Evolutionary conservation across 2,329 filamentous ascomycete genomes (phyloP).

Genomic region (Plenodomus biglobosus): DNA sequence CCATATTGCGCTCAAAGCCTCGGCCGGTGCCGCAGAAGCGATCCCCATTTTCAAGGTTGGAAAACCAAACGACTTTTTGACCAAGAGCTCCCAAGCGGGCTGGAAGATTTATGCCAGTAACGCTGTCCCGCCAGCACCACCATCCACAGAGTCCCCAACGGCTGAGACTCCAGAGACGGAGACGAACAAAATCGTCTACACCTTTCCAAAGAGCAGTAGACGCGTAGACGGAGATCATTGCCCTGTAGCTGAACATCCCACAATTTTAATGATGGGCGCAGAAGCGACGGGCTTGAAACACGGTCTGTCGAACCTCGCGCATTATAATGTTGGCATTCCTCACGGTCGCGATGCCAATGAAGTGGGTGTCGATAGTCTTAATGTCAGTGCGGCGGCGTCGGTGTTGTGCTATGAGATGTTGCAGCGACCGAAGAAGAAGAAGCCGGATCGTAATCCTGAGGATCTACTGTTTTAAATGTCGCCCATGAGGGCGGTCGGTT

Average conservation of each 20-base stretch:
- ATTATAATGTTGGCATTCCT: conserved; percentile 65
- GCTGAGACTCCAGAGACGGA: conserved; percentile 15
- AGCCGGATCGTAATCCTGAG: conserved; percentile 10
- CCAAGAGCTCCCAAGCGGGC: conserved; percentile 65
- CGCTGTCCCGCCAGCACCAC: conserved; percentile 18
- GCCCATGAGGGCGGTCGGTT: too few species aligned
- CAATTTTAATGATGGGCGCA: conserved; percentile 69
- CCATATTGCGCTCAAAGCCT: conserved; percentile 80
- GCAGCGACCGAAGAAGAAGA: conserved; percentile 38
- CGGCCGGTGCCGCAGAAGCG: conserved; percentile 82
- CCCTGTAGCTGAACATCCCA: conserved; percentile 56
- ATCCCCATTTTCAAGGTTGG: conserved; percentile 71
- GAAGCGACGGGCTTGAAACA: conserved; percentile 34
- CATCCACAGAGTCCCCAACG: neutral
- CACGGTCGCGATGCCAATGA: conserved; percentile 51
- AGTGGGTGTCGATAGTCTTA: conserved; percentile 79
- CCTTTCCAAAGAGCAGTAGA: conserved; percentile 21
- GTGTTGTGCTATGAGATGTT: conserved; percentile 73
- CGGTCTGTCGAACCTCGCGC: conserved; percentile 56
- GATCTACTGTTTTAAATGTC: conserved; percentile 27
- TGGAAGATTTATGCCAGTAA: conserved; percentile 84
- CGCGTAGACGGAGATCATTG: conserved; percentile 23
- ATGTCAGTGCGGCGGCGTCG: conserved; percentile 85
- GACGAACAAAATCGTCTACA: conserved; percentile 32
- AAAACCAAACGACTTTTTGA: conserved; percentile 69